Conservation (phyloP, 108 stramenopile genomes). For the Thalassiosira profunda region DNA sequence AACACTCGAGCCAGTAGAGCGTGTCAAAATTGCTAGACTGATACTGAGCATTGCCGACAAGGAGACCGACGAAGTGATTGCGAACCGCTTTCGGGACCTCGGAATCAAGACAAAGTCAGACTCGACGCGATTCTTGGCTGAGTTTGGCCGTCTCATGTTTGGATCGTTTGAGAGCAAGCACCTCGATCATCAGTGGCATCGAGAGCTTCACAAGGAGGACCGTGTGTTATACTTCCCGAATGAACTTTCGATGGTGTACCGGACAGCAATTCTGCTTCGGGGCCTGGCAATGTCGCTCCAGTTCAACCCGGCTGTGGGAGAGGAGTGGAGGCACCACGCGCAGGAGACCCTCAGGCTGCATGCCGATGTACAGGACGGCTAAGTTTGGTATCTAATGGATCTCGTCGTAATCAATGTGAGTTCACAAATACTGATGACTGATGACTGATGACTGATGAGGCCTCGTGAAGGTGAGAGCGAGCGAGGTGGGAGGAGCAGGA, state of each 20-base stretch:
- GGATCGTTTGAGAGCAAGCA: constrained; percentile 64
- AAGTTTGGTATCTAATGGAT: too few species aligned
- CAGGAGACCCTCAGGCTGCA: constrained; percentile 23
- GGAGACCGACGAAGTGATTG: constrained; percentile 65
- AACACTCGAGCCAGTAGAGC: constrained; percentile 53
- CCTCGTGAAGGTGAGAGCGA: too few species aligned
- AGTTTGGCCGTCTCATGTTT: constrained; percentile 81
- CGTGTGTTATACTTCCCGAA: constrained; percentile 74
- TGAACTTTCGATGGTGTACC: constrained; percentile 78
- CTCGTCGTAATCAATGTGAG: too few species aligned
- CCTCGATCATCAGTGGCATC: constrained; percentile 67
- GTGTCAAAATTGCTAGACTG: constrained; percentile 57
- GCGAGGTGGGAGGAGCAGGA: too few species aligned
- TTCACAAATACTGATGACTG: too few species aligned
- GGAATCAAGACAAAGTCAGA: constrained; percentile 73
- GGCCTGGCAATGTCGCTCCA: constrained; percentile 80
- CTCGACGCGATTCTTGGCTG: constrained; percentile 70
- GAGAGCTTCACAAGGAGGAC: constrained; percentile 63
- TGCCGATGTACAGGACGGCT: neutral
- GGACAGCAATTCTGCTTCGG: constrained; percentile 66
- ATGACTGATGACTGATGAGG: too few species aligned
- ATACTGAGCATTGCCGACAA: constrained; percentile 76
- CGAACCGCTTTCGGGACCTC: constrained; percentile 62
- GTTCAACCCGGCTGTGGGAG: constrained; percentile 68
- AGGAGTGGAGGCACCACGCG: constrained; percentile 70